Evolutionary conservation across 371 early-diverging fungal genomes (phyloP), one percentile per base, ranked within the genome.

Genomic region (Mortierella sp.): DNA sequence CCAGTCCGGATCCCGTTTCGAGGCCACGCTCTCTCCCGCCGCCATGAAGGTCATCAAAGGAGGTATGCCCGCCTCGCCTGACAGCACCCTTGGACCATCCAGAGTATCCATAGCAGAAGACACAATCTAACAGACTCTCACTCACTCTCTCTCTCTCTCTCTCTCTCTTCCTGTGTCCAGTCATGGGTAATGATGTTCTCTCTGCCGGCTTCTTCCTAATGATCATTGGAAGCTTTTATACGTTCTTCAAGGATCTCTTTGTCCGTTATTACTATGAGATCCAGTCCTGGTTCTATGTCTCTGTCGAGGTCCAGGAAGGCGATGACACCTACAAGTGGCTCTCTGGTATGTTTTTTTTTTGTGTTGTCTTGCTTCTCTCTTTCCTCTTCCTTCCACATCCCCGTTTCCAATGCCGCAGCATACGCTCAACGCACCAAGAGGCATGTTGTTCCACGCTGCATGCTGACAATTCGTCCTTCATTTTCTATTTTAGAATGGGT

Each of bases 161-260:
- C 24, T 5, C 2, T 54, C 3, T 54, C 24, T n/a, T 54, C 24
- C 16, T 54, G 5, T 61, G 34, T 31, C 0, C 70, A 84, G 86
- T 86, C 11, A 73, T 86, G 72, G 86, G 86, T 26, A 86, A 86
- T 46, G 86, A 86, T 48, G 86, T 86, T 16, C 80, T 86, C 53
- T 86, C 86, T 4, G 86, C 86, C 0, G 86, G 86, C n/a, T 86
- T 86, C 82, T 82, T 86, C 75, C 48, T 86, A 40, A 86, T 86
- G 86, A 72, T 86, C 57, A 55, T 86, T 2, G 86, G 86, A 14
- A 79, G 77, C 55, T 82, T 82, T 24, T 86, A 86, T 57, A 72
- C 86, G 26, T 86, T 82, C 67, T 82, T 86, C 75, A 86, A 77
- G 73, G 86, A 86, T 31, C 72, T 82, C 6, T 28, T 69, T 55